phyloP scores from a whole-genome alignment of 225 moss, liverwort and hornwort species.

The Pleurozium schreberi region DNA sequence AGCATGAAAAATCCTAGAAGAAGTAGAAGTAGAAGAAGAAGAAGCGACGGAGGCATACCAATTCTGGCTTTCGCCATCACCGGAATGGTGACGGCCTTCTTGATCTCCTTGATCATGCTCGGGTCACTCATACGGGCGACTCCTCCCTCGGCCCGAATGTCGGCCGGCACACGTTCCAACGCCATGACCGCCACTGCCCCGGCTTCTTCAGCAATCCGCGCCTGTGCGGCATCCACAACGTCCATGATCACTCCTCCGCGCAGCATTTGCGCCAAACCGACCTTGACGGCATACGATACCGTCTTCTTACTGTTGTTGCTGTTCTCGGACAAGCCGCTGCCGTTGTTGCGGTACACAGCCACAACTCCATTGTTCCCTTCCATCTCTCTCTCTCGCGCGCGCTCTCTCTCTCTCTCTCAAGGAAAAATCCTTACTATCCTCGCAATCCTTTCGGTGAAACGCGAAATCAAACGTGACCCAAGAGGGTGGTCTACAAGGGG shows the following conservation, averaged over 20 bases:
- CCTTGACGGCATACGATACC: conserved; percentile 90
- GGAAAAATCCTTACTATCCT: no score
- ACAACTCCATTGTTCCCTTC: conserved; percentile 63
- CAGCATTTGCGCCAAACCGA: conserved; percentile 90
- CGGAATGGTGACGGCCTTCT: conserved; percentile 90
- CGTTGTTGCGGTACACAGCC: conserved; percentile 81
- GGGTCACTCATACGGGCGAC: conserved; percentile 93
- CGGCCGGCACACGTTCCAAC: conserved; percentile 88
- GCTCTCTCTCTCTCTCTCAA: not conserved
- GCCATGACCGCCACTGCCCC: conserved; percentile 95
- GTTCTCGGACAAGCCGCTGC: conserved; percentile 45
- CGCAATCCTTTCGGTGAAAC: not conserved
- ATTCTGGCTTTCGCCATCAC: conserved; percentile 97
- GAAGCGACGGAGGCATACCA: not conserved
- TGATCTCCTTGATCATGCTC: conserved; percentile 80
- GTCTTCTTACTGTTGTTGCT: conserved; percentile 55
- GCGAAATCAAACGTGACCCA: not conserved
- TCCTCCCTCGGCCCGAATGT: conserved; percentile 82
- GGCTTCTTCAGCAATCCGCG: conserved; percentile 82
- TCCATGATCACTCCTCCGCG: conserved; percentile 96
- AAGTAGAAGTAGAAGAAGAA: not conserved
- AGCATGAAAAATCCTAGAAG: not conserved
- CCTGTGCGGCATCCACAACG: conserved; percentile 77
- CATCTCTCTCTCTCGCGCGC: not conserved
- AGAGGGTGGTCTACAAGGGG: not conserved